Percentiles rank a stretch among this genome's conserved stretches.
Conservation (phyloP, 2,329 filamentous ascomycete genomes). For the Trichophyton simii region DNA sequence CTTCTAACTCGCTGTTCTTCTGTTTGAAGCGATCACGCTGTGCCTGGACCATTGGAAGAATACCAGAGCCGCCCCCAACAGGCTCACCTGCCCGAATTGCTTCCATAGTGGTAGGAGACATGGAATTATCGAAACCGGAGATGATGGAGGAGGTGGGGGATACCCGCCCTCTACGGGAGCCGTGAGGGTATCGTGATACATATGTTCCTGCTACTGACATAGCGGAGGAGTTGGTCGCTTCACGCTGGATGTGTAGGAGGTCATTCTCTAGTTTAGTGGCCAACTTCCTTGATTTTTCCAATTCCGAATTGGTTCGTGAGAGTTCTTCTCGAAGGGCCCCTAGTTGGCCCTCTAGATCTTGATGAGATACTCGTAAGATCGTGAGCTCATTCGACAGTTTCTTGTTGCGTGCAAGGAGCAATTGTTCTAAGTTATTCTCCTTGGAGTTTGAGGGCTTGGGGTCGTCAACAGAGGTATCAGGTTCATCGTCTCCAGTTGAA, state of each 20-base stretch:
- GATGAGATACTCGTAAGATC: constrained; percentile 81
- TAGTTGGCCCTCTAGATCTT: constrained; percentile 72
- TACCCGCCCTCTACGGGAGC: constrained; percentile 54
- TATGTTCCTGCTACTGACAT: constrained; percentile 91
- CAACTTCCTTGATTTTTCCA: constrained; percentile 72
- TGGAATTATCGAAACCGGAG: constrained; percentile 75
- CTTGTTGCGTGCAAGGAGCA: constrained; percentile 86
- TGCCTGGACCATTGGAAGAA: constrained; percentile 94
- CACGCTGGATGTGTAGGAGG: constrained; percentile 72
- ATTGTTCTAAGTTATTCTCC: constrained; percentile 76
- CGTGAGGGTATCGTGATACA: constrained; percentile 62
- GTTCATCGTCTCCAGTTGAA: constrained; percentile 66
- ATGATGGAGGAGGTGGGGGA: constrained; percentile 98
- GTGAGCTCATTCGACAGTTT: constrained; percentile 91
- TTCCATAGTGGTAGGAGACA: constrained; percentile 42
- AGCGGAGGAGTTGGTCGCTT: constrained; percentile 66
- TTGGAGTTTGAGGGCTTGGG: constrained; percentile 40
- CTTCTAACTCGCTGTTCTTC: constrained; percentile 80
- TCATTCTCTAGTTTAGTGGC: constrained; percentile 88
- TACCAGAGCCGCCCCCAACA: constrained; percentile 66
- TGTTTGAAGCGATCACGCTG: constrained; percentile 98
- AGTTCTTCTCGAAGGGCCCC: constrained; percentile 73
- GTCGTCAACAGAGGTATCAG: constrained; percentile 32
- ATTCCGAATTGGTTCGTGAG: constrained; percentile 67
- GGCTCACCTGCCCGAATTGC: constrained; percentile 52